These are phyloP conservation scores for Spergularia bocconei DNA, from an alignment of 148 eudicot genomes.

Conservation along the genomic window DNA sequence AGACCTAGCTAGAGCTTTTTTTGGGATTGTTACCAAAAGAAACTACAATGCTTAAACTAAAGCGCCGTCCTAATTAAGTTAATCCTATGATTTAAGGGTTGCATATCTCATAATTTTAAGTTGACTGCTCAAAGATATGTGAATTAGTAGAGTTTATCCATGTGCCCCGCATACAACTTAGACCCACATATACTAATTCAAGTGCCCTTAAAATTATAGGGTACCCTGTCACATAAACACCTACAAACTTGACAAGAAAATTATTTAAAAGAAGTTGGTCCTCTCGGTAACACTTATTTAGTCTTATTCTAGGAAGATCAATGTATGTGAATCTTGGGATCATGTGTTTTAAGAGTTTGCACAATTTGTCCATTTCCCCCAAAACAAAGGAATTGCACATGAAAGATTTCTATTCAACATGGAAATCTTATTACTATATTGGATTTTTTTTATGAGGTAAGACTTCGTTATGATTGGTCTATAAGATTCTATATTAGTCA, in stretches of 20 bases:
- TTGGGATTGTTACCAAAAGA: too few species aligned
- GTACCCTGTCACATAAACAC: slow-evolving; percentile 2
- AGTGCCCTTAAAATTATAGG: neutral
- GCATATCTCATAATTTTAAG: too few species aligned
- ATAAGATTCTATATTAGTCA: neutral
- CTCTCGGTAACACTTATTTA: neutral
- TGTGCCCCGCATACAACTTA: neutral
- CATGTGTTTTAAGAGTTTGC: slow-evolving; percentile 24
- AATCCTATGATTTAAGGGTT: too few species aligned
- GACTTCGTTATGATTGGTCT: neutral
- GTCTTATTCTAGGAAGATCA: slow-evolving; percentile 7
- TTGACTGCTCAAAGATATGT: neutral
- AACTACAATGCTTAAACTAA: too few species aligned
- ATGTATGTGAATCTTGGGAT: slow-evolving; percentile 22
- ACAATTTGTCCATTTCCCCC: slow-evolving; percentile 21
- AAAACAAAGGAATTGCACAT: slow-evolving; percentile 13
- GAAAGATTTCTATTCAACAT: neutral
- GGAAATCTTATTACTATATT: neutral
- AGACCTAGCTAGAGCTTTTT: too few species aligned
- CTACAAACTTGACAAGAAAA: slow-evolving; percentile 6
- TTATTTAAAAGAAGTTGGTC: neutral
- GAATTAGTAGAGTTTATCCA: neutral
- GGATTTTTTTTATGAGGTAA: neutral
- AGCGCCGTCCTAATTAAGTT: too few species aligned
- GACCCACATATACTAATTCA: slow-evolving; percentile 1